These are phyloP conservation scores for Paraphaeosphaeria sporulosa DNA, from an alignment of 2,329 filamentous ascomycete genomes.

Conservation along the genomic window DNA sequence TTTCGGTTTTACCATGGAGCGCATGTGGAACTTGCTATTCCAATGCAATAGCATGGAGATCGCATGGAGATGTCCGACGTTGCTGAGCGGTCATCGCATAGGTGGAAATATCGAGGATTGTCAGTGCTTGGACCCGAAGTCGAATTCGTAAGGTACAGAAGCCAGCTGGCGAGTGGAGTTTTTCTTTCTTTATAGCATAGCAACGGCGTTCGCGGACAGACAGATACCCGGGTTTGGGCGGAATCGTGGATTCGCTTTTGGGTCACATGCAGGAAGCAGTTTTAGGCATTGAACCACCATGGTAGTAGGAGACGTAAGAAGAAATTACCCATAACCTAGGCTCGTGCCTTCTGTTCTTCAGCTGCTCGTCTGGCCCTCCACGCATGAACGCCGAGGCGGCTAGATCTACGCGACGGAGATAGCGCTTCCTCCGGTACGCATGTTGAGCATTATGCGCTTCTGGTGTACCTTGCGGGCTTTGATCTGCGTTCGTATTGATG, in stretches of 20 bases:
- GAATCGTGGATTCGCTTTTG: background rate
- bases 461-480: background rate
- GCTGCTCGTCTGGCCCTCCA: background rate
- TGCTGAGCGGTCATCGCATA: conserved; percentile 28
- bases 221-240: background rate
- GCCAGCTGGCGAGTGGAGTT: background rate
- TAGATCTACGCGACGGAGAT: background rate
- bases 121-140: conserved; percentile 30
- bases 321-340: background rate
- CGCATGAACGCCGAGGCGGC: background rate
- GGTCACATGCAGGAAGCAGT: background rate
- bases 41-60: conserved; percentile 31
- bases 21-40: conserved; percentile 33
- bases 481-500: background rate
- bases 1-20: conserved; percentile 34
- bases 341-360: background rate
- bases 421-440: background rate
- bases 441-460: background rate
- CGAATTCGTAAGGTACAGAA: background rate
- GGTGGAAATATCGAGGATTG: conserved; percentile 30
- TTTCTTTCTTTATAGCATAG: background rate
- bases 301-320: background rate
- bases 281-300: too few relatives aligned
- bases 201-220: background rate
- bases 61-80: conserved; percentile 31